Conservation (phyloP, 1,284 basidiomycete species). For the Ustilago curta region DNA sequence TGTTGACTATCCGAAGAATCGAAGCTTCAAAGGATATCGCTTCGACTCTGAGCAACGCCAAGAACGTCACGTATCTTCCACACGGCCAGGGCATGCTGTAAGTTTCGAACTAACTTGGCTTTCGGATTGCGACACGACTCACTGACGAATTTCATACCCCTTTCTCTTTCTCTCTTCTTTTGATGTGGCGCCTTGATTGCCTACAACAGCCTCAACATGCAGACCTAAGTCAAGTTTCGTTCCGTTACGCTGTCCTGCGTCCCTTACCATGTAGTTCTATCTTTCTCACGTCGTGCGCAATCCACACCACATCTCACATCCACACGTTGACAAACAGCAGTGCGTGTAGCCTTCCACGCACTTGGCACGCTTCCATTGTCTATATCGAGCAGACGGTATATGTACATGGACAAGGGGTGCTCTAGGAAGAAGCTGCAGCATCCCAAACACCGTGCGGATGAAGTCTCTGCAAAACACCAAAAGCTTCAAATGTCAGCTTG, state of each 20-base stretch:
- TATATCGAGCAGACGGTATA: background rate
- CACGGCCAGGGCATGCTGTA: constrained; percentile 69
- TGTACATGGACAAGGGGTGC: background rate
- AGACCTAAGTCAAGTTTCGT: background rate
- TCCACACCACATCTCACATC: constrained; percentile 44
- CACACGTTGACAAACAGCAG: background rate
- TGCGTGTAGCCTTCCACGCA: background rate
- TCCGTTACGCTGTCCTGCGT: background rate
- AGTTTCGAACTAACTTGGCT: too few species aligned
- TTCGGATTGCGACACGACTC: too few species aligned
- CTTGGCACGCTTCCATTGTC: background rate
- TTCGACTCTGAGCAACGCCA: constrained; percentile 68
- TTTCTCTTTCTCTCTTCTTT: constrained; percentile 1
- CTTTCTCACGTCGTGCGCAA: constrained; percentile 21
- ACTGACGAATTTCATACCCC: background rate
- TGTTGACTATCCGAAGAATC: constrained; percentile 94
- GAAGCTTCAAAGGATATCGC: constrained; percentile 97
- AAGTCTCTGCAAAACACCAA: constrained; percentile 20
- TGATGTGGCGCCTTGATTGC: background rate
- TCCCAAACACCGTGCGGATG: constrained; percentile 54
- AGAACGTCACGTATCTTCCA: constrained; percentile 72
- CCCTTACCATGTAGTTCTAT: constrained; percentile 41
- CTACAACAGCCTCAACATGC: constrained; percentile 3
- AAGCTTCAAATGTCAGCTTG: background rate
- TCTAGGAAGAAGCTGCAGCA: constrained; percentile 2